Conservation (phyloP, 208 protist species). For the Trypanosoma platydactyli region DNA sequence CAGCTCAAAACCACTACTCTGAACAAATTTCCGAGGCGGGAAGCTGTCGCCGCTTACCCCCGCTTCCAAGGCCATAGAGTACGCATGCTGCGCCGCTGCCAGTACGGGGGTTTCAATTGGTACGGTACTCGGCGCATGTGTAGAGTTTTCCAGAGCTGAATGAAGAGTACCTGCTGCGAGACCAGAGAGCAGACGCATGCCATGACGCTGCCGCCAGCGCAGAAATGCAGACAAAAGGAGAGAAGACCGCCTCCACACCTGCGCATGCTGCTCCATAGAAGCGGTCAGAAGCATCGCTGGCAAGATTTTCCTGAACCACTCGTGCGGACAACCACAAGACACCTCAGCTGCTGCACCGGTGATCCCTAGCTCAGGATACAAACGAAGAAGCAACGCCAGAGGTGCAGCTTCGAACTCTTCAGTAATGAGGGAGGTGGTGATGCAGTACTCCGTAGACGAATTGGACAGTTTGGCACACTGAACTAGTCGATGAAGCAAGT, state of each 20-base stretch:
- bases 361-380: conserved; percentile 33
- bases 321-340: conserved; percentile 47
- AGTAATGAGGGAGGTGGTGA: neutral
- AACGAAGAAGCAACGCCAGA: conserved; percentile 24
- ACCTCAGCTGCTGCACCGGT: neutral
- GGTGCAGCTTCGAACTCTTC: conserved; percentile 1
- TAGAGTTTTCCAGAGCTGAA: conserved; percentile 13
- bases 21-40: neutral
- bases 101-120: neutral
- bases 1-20: neutral
- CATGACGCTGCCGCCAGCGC: conserved; percentile 56
- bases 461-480: conserved; percentile 8
- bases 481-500: conserved; percentile 10
- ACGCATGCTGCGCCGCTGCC: neutral
- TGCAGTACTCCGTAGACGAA: neutral
- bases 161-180: conserved; percentile 1
- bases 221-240: conserved; percentile 27
- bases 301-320: conserved; percentile 58
- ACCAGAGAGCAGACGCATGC: conserved; percentile 38
- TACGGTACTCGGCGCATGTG: conserved; percentile 20
- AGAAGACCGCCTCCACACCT: conserved; percentile 27
- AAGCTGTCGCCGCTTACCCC: neutral
- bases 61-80: neutral
- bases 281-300: conserved; percentile 40
- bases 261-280: conserved; percentile 42